A percentile compares a stretch with the other conserved stretches of the same genome.
Conservation (phyloP, 2,329 filamentous ascomycete genomes). For the Cryphonectria naterciae region DNA sequence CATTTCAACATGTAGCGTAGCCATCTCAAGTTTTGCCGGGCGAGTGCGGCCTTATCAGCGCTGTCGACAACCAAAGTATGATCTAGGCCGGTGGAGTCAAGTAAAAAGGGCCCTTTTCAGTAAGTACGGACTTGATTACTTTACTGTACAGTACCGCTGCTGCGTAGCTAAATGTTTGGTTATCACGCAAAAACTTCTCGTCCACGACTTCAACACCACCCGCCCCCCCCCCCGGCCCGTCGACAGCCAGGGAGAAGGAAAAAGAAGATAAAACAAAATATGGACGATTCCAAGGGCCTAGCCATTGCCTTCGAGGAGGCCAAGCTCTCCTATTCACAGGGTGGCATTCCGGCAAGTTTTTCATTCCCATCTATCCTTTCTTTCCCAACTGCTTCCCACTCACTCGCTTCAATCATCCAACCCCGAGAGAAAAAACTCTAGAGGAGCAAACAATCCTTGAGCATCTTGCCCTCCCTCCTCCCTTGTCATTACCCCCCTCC, state of each 20-base stretch:
- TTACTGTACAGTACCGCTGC: neutral
- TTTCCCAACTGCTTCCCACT: neutral
- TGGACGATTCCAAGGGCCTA: constrained; percentile 48
- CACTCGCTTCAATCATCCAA: neutral
- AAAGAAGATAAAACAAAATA: constrained; percentile 27
- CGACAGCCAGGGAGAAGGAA: neutral
- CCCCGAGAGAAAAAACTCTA: too few relatives aligned
- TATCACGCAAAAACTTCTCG: neutral
- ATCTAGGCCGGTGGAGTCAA: constrained; percentile 13
- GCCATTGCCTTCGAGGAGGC: constrained; percentile 54
- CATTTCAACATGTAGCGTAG: neutral
- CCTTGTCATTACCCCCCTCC: too few relatives aligned
- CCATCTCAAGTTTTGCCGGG: neutral
- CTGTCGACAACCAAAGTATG: neutral
- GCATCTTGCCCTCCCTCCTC: too few relatives aligned
- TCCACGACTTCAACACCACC: too few relatives aligned
- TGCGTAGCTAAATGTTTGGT: neutral
- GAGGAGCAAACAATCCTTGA: too few relatives aligned
- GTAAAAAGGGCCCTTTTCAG: neutral
- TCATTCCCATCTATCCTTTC: neutral
- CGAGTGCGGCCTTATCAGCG: constrained; percentile 11
- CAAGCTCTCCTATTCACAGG: constrained; percentile 48
- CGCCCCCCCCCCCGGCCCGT: too few relatives aligned
- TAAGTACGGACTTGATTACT: too few relatives aligned
- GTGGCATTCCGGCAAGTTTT: constrained; percentile 50